Conservation (phyloP, 441 rosid species). For the Populus hybrid region DNA sequence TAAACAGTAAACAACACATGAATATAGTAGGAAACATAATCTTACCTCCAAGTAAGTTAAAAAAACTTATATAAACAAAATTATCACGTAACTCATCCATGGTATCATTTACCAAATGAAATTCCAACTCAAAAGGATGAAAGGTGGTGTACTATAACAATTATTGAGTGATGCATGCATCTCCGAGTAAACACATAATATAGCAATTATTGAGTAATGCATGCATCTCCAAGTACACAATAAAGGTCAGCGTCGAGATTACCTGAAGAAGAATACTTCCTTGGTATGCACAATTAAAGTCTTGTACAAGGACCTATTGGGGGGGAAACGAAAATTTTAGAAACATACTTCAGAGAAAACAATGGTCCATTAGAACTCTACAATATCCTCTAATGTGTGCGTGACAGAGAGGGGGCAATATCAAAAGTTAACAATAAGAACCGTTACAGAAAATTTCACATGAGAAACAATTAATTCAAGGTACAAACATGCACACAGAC, state of each 20-base stretch:
- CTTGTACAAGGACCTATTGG: conserved; percentile 71
- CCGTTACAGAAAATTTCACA: no score
- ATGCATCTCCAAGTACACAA: not conserved
- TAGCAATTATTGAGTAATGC: not conserved
- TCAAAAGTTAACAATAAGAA: no score
- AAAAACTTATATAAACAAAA: no score
- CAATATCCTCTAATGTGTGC: no score
- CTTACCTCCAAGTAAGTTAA: no score
- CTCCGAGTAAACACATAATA: not conserved
- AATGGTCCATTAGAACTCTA: not conserved
- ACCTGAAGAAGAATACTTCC: conserved; percentile 96
- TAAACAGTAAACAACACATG: not conserved
- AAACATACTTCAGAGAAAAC: not conserved
- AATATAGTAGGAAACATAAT: no score
- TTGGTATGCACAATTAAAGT: conserved; percentile 95
- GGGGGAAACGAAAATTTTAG: not conserved
- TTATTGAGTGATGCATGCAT: no score
- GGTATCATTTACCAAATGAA: not conserved
- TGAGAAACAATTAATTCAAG: no score
- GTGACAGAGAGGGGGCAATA: no score
- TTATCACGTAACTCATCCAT: no score
- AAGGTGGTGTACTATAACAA: no score
- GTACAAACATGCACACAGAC: no score
- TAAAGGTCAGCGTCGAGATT: conserved; percentile 9
- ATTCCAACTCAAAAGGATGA: conserved; percentile 5